Base-by-base conservation (phyloP, 2,329 filamentous ascomycete species). In the Talaromyces pinophilus region DNA sequence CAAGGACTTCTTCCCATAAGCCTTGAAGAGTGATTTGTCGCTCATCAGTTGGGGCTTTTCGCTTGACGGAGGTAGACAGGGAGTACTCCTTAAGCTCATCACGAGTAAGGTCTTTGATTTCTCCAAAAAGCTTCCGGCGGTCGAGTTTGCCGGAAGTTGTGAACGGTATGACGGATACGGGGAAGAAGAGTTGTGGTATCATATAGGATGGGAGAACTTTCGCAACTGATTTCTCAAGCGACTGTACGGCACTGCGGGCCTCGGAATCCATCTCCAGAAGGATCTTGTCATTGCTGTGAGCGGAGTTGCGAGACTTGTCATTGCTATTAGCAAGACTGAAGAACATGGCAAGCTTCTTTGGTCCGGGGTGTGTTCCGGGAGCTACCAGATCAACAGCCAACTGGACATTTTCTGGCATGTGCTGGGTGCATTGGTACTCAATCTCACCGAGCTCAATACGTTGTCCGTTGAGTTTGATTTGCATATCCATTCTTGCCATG, bases 351-450 rank as follows among this genome's bases (percentile, higher is more conserved):
- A 78, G 70, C 15, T 71, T 71, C 67, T 74, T 77, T 0, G 75
- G 71, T 17, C 76, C 69, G 2, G 71, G 71, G 7, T 72, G 73
- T n/a, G 71, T 69, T 40, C 78, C 70, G 3, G 75, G 75, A 2
- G 70, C 72, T 13, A 78, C 77, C 0, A 82, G 70, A 57, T 82
- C 81, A n/a, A 82, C 81, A 0, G 79, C 80, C 2, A 79, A 79
- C 54, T 81, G 78, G 3, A 76, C 76, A 11, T 74, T 72, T 2
- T 71, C 57, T 4, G 78, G 74, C 5, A 80, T 73, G 38, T 64
- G 35, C 33, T 62, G 55, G 13, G 66, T 42, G 30, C 55, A 59
- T 59, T 67, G 66, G 30, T 77, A 75, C 67, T 81, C 79, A n/a
- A 81, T 76, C 65, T 80, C 79, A 4, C 77, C 79, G 4, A 80